Conservation (phyloP, 2,329 filamentous ascomycete genomes). For the Emergomyces pasteurianus region DNA sequence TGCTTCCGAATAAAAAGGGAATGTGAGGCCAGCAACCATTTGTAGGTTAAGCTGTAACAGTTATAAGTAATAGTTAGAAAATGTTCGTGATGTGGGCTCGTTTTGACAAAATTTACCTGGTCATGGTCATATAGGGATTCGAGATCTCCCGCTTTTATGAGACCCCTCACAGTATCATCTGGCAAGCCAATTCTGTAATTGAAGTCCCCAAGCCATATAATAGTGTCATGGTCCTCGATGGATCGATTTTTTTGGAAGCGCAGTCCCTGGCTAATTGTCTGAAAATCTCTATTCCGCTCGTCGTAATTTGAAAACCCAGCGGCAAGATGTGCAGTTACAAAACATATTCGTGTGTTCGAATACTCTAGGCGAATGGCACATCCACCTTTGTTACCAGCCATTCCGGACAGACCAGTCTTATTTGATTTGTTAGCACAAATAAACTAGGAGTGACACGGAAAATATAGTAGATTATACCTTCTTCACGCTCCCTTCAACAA, state of each 20-base stretch:
- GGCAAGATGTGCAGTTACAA: conserved; percentile 91
- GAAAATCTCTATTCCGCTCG: conserved; percentile 86
- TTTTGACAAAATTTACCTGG: conserved; percentile 45
- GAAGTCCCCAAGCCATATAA: conserved; percentile 96
- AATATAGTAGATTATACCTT: conserved; percentile 41
- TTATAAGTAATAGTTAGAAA: too few relatives aligned
- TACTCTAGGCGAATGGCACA: conserved; percentile 94
- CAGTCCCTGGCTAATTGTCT: conserved; percentile 74
- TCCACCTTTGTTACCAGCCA: conserved; percentile 95
- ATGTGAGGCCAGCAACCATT: conserved; percentile 85
- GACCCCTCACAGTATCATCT: conserved; percentile 62
- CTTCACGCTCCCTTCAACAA: conserved; percentile 91
- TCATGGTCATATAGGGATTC: conserved; percentile 81
- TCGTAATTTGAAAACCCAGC: conserved; percentile 96
- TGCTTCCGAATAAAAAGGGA: conserved; percentile 84
- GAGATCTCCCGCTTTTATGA: conserved; percentile 62
- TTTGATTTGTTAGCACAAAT: conserved; percentile 11
- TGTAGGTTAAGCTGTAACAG: conserved; percentile 65
- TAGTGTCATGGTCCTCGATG: conserved; percentile 82
- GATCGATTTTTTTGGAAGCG: conserved; percentile 82
- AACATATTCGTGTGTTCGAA: conserved; percentile 82
- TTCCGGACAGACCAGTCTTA: conserved; percentile 79
- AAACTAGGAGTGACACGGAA: background rate
- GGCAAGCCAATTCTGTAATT: conserved; percentile 89
- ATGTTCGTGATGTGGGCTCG: background rate